Evolutionary conservation across 768 basidiomycete species (phyloP).

Genomic region (Agaricus subrufescens): DNA sequence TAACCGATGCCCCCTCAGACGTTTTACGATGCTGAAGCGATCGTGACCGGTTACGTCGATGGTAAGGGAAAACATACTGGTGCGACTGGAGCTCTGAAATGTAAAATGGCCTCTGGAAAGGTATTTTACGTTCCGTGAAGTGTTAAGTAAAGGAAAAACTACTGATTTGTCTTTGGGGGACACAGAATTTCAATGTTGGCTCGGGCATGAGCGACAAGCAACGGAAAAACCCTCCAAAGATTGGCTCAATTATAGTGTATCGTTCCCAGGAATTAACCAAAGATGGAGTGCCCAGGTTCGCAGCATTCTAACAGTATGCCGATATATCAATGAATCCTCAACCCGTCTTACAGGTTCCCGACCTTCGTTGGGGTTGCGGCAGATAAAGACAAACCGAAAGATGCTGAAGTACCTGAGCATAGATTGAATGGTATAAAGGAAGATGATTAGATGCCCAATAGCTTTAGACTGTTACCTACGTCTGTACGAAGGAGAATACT

Average conservation of each 20-base stretch:
- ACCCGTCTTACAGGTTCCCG: conserved; percentile 38
- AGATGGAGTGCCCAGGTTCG: conserved; percentile 52
- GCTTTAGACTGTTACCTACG: too few species aligned
- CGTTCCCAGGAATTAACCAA: conserved; percentile 57
- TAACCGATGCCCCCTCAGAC: conserved; percentile 24
- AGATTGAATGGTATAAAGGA: not conserved
- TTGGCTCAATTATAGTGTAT: conserved; percentile 53
- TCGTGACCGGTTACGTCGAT: conserved; percentile 52
- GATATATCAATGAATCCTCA: not conserved
- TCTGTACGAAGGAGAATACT: too few species aligned
- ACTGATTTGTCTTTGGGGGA: too few species aligned
- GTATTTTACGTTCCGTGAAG: conserved; percentile 19
- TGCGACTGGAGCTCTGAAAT: conserved; percentile 44
- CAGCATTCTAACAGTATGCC: not conserved
- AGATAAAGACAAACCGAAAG: conserved; percentile 52
- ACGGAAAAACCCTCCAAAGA: conserved; percentile 47
- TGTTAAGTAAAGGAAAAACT: too few species aligned
- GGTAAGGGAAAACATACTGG: conserved; percentile 50
- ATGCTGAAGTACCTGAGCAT: conserved; percentile 44
- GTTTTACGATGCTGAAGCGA: conserved; percentile 58
- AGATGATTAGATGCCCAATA: too few species aligned
- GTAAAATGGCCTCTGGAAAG: conserved; percentile 60
- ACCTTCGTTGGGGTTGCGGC: conserved; percentile 46
- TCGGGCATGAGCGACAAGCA: conserved; percentile 51
- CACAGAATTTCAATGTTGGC: conserved; percentile 52